phyloP scores from a whole-genome alignment of 306 rosid species.

The Echinosophora koreensis region DNA sequence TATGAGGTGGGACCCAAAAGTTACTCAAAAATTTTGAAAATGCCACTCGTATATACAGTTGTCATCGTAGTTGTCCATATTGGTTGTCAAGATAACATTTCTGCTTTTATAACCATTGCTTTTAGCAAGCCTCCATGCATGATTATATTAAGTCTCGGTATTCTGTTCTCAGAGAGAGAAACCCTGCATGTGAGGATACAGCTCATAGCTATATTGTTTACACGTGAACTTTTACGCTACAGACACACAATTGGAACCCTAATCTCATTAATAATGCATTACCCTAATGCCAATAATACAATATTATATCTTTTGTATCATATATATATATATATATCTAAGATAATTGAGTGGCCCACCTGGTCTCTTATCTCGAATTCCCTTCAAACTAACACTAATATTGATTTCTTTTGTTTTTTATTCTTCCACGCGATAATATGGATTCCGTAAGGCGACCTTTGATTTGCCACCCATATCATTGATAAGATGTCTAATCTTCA shows the following conservation, averaged over 20 bases:
- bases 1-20: no score
- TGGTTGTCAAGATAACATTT: no score
- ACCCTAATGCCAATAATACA: conserved; percentile 46
- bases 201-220: no score
- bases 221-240: no score
- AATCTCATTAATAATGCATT: conserved; percentile 44
- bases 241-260: conserved; percentile 39
- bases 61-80: no score
- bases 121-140: no score
- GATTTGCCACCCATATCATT: conserved; percentile 8
- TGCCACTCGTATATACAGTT: no score
- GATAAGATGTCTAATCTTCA: conserved; percentile 41
- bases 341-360: conserved; percentile 46
- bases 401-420: neutral
- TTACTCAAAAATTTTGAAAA: no score
- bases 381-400: conserved; percentile 34
- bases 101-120: no score
- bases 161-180: no score
- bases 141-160: no score
- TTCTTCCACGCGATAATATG: conserved; percentile 10
- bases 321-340: conserved; percentile 15
- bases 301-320: neutral
- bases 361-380: conserved; percentile 36
- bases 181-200: no score
- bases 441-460: conserved; percentile 1